Conservation (phyloP, 2,329 filamentous ascomycete species). For the Tolypocladium tropicale region DNA sequence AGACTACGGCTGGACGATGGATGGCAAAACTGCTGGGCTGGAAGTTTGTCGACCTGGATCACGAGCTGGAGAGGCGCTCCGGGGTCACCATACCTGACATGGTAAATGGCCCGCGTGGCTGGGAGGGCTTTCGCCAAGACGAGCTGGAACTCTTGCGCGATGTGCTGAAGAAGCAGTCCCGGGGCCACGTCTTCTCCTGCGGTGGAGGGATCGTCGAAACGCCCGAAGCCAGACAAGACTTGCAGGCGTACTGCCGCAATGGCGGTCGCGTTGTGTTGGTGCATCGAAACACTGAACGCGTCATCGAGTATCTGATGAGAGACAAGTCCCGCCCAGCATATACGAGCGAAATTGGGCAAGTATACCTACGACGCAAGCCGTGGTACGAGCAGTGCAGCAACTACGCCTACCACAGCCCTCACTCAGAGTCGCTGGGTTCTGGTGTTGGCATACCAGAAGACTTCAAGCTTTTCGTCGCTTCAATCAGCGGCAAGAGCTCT, state of each 20-base stretch:
- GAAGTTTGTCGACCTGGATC: constrained; percentile 78
- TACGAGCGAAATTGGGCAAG: constrained; percentile 80
- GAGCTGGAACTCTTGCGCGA: constrained; percentile 67
- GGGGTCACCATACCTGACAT: constrained; percentile 78
- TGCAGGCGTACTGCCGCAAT: constrained; percentile 60
- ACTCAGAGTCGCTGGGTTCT: constrained; percentile 22
- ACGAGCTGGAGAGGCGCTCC: constrained; percentile 66
- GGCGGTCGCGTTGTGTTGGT: constrained; percentile 83
- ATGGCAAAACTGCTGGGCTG: constrained; percentile 65
- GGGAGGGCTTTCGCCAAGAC: constrained; percentile 77
- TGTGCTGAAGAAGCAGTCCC: constrained; percentile 63
- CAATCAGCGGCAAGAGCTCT: constrained; percentile 29
- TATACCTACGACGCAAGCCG: constrained; percentile 79
- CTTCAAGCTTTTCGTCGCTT: constrained; percentile 27
- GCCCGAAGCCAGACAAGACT: constrained; percentile 64
- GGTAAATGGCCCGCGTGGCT: constrained; percentile 60
- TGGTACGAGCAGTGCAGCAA: constrained; percentile 94
- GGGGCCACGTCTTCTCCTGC: constrained; percentile 79
- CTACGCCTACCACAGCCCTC: constrained; percentile 81
- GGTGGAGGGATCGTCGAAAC: constrained; percentile 90
- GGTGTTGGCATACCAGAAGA: constrained; percentile 20
- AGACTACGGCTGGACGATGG: constrained; percentile 88
- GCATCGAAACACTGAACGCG: constrained; percentile 75
- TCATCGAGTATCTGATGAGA: constrained; percentile 77
- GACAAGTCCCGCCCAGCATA: constrained; percentile 92